Evolutionary conservation across 2,329 filamentous ascomycete genomes (phyloP), one percentile per base, ranked within the genome.

Genomic region (Tothia fuscella): DNA sequence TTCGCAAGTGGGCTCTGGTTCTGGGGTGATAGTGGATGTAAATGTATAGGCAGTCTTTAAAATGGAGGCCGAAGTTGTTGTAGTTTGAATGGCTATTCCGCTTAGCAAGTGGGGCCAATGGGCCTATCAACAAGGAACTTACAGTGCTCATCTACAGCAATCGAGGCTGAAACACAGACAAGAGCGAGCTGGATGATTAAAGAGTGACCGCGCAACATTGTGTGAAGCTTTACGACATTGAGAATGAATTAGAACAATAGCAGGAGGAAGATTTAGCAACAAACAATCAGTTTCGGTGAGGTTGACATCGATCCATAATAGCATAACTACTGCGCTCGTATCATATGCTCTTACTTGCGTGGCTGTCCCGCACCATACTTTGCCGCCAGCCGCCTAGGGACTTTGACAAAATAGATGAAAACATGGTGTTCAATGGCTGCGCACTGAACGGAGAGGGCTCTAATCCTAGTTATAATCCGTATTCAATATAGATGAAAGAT

Each of bases 381-480:
- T 20, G 34, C 34, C 20, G 9, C n/a, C 3, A 9, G 34, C 20
- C n/a, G 17, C 17, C 34, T 24, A 6, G 20, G 9, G 14, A 24
- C 3, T 36, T 3, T 13, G 26, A 7, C 21, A 36, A 36, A 24
- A 36, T 36, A 36, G 34, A 36, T 36, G 20, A 36, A 36, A 36
- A 24, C 34, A 24, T 36, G 34, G 34, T 26, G 35, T 28, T 37
- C 21, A 26, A 7, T 26, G 21, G 9, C 35, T 37, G 35, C 26
- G 22, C 6, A 26, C 5, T 37, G 4, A 3, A 5, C 34, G 21
- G 13, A 5, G 35, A 13, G 6, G 35, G 9, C 5, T 13, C 22
- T 10, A 12, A 37, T 16, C 22, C 35, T 25, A 25, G 35, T 28
- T 12, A 24, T 16, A 9, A 16, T 4, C 14, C 21, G n/a, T 26